Base-by-base conservation (phyloP, 163 green algal genomes). In the Picocystis sp. region DNA sequence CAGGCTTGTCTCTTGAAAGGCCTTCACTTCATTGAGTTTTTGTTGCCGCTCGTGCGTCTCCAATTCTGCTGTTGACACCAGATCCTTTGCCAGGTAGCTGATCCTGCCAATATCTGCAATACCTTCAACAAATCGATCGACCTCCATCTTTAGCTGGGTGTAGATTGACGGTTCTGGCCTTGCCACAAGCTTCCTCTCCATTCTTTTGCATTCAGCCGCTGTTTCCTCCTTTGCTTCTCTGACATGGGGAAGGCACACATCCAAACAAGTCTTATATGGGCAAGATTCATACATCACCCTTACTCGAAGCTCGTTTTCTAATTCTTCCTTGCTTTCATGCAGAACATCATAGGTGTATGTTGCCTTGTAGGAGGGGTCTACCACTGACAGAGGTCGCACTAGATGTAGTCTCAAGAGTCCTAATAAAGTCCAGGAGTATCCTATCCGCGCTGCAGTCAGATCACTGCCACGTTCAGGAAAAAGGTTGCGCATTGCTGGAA, bases 331-430 rank as follows among this genome's bases (percentile, higher is more conserved):
- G 61, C 1, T 38, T 38, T n/a, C 43, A 13, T 47, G 55, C 43
- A 69, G 54, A 33, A 76, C 49, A 1, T 23, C 34, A 3, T 34
- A 48, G 45, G 68, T 71, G 33, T 66, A 53, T 55, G 62, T 25
- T 76, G 73, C 29, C 60, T 80, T 83, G 50, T 64, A 72, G 0
- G 81, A 82, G 12, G 89, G 89, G 70, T 97, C 89, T 0, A 83
- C 56, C 0, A 77, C 76, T 2, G 66, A 44, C 3, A 80, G 73
- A 8, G 83, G 84, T 22, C 66, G 21, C 3, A 81, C 66, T 19
- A 96, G 73, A 43, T 89, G 77, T 45, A 95, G 62, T 19, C 88
- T 71, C 21, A 75, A 24, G 25, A 71, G 48, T 24, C 80, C 85
- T 19, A 97, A 60, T 55, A 88, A 55, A 11, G 69, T 45, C 85